A percentile compares a stretch with the other conserved stretches of the same genome.
Conservation (phyloP, 441 rosid genomes). For the Rhodomyrtus psidioides region DNA sequence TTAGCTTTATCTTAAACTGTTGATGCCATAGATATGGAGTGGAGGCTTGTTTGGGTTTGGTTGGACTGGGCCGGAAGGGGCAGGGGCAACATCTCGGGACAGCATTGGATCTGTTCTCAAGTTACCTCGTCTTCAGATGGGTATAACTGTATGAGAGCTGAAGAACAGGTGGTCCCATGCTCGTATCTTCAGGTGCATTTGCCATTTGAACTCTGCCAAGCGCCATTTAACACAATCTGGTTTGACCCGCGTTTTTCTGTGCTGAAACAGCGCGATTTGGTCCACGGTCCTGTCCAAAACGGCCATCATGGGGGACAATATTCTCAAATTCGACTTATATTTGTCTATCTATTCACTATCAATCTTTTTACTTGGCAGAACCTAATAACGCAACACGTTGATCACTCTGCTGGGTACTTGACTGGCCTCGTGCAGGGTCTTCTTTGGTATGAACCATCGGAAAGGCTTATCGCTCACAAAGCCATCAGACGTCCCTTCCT, state of each 20-base stretch:
- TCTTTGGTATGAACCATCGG: constrained; percentile 64
- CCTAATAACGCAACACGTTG: constrained; percentile 86
- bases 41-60: no score
- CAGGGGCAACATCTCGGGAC: constrained; percentile 70
- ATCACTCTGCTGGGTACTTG: constrained; percentile 86
- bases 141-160: background rate
- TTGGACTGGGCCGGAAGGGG: no score
- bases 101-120: constrained; percentile 82
- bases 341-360: background rate
- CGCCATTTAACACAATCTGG: background rate
- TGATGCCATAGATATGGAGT: no score
- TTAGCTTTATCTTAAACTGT: no score
- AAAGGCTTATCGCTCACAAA: constrained; percentile 64
- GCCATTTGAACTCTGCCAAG: background rate
- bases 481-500: constrained; percentile 86
- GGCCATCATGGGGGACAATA: background rate
- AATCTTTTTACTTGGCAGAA: constrained; percentile 40
- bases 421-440: constrained; percentile 84
- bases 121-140: constrained; percentile 70
- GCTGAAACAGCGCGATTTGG: background rate
- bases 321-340: background rate
- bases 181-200: background rate
- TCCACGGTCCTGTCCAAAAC: background rate
- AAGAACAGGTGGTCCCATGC: background rate
- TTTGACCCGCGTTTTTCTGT: background rate